Percentiles rank a stretch among this genome's conserved stretches.
These are phyloP conservation scores for Rutidosis leptorrhynchoides DNA, from an alignment of 129 eudicot species.

Conservation along the genomic window DNA sequence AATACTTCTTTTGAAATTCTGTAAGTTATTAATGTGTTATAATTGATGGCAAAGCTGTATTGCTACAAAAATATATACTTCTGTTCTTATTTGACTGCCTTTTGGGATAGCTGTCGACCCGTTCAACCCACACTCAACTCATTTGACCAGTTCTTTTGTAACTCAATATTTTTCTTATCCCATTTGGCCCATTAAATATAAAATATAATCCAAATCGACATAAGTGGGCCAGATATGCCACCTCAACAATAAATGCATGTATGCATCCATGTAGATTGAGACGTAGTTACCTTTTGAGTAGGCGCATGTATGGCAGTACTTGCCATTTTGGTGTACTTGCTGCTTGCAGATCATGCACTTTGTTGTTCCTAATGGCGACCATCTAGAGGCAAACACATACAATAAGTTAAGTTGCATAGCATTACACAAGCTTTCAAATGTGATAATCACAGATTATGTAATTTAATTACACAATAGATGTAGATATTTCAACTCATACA, in stretches of 20 bases:
- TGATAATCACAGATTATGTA: not conserved
- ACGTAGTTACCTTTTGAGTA: conserved; percentile 73
- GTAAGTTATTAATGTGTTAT: not conserved
- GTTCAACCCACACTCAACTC: not conserved
- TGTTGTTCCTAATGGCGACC: conserved; percentile 89
- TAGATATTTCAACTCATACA: not conserved
- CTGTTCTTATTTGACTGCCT: not conserved
- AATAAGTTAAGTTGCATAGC: conserved; percentile 5
- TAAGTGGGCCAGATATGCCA: not conserved
- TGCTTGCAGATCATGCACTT: conserved; percentile 96
- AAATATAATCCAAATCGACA: not conserved
- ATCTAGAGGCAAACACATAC: conserved; percentile 43
- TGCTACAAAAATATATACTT: not conserved
- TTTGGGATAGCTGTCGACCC: not conserved
- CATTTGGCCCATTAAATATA: not conserved
- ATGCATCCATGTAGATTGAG: not conserved
- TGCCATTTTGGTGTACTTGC: conserved; percentile 94
- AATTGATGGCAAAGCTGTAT: not conserved
- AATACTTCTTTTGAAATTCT: not conserved
- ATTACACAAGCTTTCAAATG: not conserved
- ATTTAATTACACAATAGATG: not conserved
- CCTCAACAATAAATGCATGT: not conserved
- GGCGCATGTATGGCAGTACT: conserved; percentile 96
- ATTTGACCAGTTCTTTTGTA: not conserved
- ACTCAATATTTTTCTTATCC: not conserved